Evolutionary conservation across 2,329 filamentous ascomycete species (phyloP).

Genomic region (Sporothrix brasiliensis): DNA sequence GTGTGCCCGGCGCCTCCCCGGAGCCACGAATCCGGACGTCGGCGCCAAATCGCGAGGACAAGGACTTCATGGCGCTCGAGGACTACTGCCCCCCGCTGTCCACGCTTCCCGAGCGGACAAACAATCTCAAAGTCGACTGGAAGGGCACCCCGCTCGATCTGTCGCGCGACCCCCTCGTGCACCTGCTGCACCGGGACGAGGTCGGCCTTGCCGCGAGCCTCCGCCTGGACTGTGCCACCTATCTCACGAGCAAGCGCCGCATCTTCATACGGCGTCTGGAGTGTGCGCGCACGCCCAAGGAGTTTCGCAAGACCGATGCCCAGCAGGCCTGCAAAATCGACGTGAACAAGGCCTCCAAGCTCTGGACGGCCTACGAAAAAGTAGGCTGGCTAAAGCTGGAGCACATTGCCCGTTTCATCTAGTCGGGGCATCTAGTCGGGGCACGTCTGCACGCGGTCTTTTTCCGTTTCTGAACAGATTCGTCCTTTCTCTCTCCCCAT

Average conservation of each 20-base stretch:
- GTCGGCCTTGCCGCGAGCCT: slow-evolving; percentile 74
- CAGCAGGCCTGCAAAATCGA: slow-evolving; percentile 98
- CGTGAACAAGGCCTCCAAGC: slow-evolving; percentile 93
- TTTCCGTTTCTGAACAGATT: neutral
- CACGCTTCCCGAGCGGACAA: slow-evolving; percentile 67
- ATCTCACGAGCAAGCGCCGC: slow-evolving; percentile 88
- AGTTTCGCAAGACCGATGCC: slow-evolving; percentile 92
- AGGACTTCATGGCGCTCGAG: slow-evolving; percentile 71
- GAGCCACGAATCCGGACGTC: slow-evolving; percentile 49
- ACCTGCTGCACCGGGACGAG: slow-evolving; percentile 78
- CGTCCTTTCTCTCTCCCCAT: neutral
- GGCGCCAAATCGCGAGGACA: slow-evolving; percentile 76
- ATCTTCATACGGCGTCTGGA: slow-evolving; percentile 80
- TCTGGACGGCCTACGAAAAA: slow-evolving; percentile 86
- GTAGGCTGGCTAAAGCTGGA: slow-evolving; percentile 75
- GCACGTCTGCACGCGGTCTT: neutral
- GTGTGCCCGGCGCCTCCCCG: slow-evolving; percentile 30
- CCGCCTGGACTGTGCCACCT: slow-evolving; percentile 82
- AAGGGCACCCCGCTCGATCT: slow-evolving; percentile 80
- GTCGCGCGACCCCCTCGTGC: slow-evolving; percentile 67
- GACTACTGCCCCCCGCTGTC: slow-evolving; percentile 72
- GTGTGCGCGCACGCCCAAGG: slow-evolving; percentile 68
- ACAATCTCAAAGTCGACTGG: slow-evolving; percentile 82
- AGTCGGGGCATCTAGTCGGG: neutral
- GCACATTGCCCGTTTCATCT: slow-evolving; percentile 45